These are phyloP conservation scores for Pyrenochaeta sp. DNA, from an alignment of 2,329 filamentous ascomycete genomes.

Conservation along the genomic window DNA sequence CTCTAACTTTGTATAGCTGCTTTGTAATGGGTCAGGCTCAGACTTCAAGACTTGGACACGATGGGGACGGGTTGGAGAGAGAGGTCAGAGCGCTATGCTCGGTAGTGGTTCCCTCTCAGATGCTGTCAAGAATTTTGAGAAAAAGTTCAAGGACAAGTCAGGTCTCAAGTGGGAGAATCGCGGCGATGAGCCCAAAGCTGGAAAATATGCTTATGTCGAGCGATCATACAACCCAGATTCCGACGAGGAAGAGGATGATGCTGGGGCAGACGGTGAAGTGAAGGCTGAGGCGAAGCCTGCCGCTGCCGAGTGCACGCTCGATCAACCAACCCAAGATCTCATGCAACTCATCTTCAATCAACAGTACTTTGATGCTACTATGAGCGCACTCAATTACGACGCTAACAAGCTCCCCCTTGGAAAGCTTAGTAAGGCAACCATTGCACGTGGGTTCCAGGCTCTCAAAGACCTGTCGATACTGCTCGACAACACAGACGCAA, in stretches of 20 bases:
- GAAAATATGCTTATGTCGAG: constrained; percentile 83
- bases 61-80: constrained; percentile 78
- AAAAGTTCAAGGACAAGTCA: constrained; percentile 67
- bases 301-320: constrained; percentile 61
- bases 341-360: constrained; percentile 87
- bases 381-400: constrained; percentile 75
- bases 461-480: constrained; percentile 78
- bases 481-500: constrained; percentile 63
- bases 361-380: constrained; percentile 72
- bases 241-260: constrained; percentile 52
- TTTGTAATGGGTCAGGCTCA: constrained; percentile 31
- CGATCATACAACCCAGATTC: constrained; percentile 76
- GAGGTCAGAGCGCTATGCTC: constrained; percentile 56
- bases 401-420: constrained; percentile 81
- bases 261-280: constrained; percentile 42
- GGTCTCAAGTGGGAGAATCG: constrained; percentile 62
- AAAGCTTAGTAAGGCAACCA: constrained; percentile 81
- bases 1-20: constrained; percentile 35
- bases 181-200: constrained; percentile 62
- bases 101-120: constrained; percentile 48
- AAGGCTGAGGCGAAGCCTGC: constrained; percentile 42
- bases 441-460: constrained; percentile 76
- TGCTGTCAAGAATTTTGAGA: constrained; percentile 58
- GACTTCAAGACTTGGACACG: constrained; percentile 73
- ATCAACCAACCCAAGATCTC: constrained; percentile 69